A percentile compares a stretch with the other conserved stretches of the same genome.
Evolutionary conservation across 2,329 filamentous ascomycete species (phyloP).

Genomic region (Xylariaceae sp.): DNA sequence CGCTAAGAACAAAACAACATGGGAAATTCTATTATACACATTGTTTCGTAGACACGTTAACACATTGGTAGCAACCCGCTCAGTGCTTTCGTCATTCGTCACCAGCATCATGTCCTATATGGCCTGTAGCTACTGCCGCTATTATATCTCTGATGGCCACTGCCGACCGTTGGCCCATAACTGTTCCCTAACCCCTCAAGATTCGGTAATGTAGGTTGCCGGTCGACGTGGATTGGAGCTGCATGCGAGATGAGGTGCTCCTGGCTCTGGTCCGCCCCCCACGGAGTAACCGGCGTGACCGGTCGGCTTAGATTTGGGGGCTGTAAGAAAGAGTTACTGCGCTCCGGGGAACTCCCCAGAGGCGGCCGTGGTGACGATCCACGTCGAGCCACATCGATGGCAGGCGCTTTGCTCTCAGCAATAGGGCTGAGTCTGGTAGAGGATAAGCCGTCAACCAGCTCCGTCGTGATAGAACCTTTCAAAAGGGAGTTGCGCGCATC

Average conservation of each 20-base stretch:
- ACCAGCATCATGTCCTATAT: constrained; percentile 15
- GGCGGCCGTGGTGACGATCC: constrained; percentile 36
- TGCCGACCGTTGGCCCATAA: not conserved
- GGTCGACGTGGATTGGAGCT: constrained; percentile 35
- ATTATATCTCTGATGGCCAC: constrained; percentile 20
- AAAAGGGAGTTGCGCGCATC: constrained; percentile 85
- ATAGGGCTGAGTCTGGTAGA: constrained; percentile 40
- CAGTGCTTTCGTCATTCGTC: not conserved
- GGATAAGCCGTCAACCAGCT: constrained; percentile 41
- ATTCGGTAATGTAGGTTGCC: constrained; percentile 36
- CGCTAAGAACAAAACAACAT: no score
- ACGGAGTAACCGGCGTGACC: constrained; percentile 35
- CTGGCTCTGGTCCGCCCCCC: constrained; percentile 32
- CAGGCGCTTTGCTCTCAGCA: constrained; percentile 32
- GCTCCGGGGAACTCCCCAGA: constrained; percentile 21
- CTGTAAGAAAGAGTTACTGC: constrained; percentile 22
- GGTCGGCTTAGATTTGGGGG: constrained; percentile 32
- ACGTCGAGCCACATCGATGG: constrained; percentile 16
- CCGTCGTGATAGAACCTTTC: constrained; percentile 52
- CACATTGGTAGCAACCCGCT: not conserved
- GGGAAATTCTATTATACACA: not conserved
- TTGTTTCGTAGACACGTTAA: not conserved
- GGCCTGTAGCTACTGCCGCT: constrained; percentile 16
- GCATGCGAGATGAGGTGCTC: constrained; percentile 40
- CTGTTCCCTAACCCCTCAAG: constrained; percentile 17